phyloP scores from a whole-genome alignment of 495 filamentous ascomycete genomes.

The Cryomyces minteri region DNA sequence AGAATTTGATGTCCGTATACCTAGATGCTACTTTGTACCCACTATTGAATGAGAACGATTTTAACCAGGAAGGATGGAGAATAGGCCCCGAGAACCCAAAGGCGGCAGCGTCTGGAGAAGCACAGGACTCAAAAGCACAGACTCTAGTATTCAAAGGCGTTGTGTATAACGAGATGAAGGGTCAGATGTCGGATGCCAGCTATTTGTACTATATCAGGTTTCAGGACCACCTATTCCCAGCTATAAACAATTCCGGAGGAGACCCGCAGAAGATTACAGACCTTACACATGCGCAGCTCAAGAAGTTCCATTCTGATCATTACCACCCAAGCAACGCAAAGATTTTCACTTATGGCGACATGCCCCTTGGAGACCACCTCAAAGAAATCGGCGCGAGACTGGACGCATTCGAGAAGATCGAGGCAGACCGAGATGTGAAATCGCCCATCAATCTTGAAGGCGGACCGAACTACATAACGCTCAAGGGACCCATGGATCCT shows the following conservation, averaged over 20 bases:
- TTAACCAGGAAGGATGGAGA: constrained; percentile 91
- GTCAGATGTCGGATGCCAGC: constrained; percentile 91
- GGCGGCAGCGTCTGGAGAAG: constrained; percentile 26
- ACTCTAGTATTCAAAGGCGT: constrained; percentile 92
- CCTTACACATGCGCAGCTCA: constrained; percentile 71
- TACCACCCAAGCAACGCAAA: constrained; percentile 97
- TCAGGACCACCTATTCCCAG: constrained; percentile 83
- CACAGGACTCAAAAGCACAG: constrained; percentile 23
- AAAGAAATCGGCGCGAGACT: constrained; percentile 56
- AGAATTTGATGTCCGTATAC: constrained; percentile 91
- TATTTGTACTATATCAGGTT: constrained; percentile 91
- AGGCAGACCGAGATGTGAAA: constrained; percentile 54
- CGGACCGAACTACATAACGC: constrained; percentile 46
- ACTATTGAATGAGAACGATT: constrained; percentile 75
- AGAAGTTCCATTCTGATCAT: constrained; percentile 70
- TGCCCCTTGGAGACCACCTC: constrained; percentile 66
- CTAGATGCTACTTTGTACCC: constrained; percentile 86
- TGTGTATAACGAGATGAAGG: constrained; percentile 99
- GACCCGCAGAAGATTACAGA: constrained; percentile 94
- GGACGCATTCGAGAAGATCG: constrained; percentile 45
- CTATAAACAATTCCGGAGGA: constrained; percentile 87
- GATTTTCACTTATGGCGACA: constrained; percentile 86
- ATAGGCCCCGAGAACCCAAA: constrained; percentile 79
- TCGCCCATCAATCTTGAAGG: constrained; percentile 50
- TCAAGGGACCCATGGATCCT: constrained; percentile 76